Evolutionary conservation across 345 rosid genomes (phyloP), one percentile per base, ranked within the genome.

Genomic region (Barbarea vulgaris): DNA sequence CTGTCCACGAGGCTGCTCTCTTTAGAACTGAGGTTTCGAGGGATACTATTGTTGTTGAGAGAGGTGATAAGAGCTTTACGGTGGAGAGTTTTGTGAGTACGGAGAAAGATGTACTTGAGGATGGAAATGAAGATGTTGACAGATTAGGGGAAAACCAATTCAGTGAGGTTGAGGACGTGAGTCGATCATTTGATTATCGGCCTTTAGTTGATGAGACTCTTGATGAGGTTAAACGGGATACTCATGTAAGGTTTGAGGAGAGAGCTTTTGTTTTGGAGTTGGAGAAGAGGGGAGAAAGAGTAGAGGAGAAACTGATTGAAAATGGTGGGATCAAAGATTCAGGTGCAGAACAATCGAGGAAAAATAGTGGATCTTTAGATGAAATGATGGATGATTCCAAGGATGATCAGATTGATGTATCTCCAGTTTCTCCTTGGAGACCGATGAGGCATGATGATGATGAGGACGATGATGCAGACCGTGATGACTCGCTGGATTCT

Each of bases 401-500:
- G 70, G 87, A 62, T 54, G 81, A 77, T 62, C 77, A 56, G 30
- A 19, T 81, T 42, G 86, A 71, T 73, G 67, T 79, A 76, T 80
- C 84, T 60, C 65, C 55, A 11, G 63, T 46, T 52, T 66, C 79
- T 4, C 82, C 85, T 46, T 85, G 88, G 90, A 81, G 79, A 83
- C 80, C 64, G 6, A 62, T 52, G 67, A 79, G 76, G 67, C 78
- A 75, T 71, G 76, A 80, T 56, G 83, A 75, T 58, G 84, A 79
- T 55, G 80, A 76, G 65, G 83, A 82, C 13, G 86, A 78, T 19
- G 89, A 77, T 5, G 85, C 82, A 1, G 88, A 83, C 7, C 83
- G 79, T 31, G 91, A 87, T 21, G 83, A 78, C 48, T 81, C 83
- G 27, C 64, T 84, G 50, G 90, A 85, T 82, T 92, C 88, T 78